A percentile compares a stretch with the other conserved stretches of the same genome.
Evolutionary conservation across 2,329 filamentous ascomycete species (phyloP).

Genomic region (Pestalotiopsis sp.): DNA sequence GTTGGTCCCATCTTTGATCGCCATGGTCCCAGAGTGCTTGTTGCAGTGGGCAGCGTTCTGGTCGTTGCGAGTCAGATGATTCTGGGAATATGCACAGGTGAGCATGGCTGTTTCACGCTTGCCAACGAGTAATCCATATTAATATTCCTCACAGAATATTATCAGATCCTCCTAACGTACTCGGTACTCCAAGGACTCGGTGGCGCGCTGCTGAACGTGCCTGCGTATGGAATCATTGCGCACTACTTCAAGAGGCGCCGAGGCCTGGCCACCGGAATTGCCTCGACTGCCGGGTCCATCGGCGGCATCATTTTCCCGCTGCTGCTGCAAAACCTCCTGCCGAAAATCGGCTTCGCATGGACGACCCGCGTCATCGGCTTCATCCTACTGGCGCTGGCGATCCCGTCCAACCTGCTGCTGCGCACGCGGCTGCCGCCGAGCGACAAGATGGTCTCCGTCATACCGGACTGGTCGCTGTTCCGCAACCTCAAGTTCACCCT

Average conservation of each 20-base stretch:
- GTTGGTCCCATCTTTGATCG: slow-evolving; percentile 52
- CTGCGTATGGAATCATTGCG: slow-evolving; percentile 15
- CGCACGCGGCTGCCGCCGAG: slow-evolving; percentile 56
- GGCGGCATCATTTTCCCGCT: slow-evolving; percentile 69
- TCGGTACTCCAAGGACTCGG: slow-evolving; percentile 15
- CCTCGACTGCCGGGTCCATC: slow-evolving; percentile 71
- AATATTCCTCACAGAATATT: slow-evolving; percentile 11
- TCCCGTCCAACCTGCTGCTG: slow-evolving; percentile 50
- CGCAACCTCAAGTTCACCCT: slow-evolving; percentile 60
- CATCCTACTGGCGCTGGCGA: slow-evolving; percentile 48
- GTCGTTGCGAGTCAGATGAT: slow-evolving; percentile 15
- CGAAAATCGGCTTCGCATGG: slow-evolving; percentile 50
- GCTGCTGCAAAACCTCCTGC: slow-evolving; percentile 47
- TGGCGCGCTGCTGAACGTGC: slow-evolving; percentile 16
- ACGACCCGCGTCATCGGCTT: slow-evolving; percentile 52
- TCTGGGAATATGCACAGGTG: slow-evolving; percentile 14
- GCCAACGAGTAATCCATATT: not conserved
- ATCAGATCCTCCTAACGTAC: slow-evolving; percentile 17
- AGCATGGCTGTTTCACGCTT: not conserved
- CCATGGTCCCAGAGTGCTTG: slow-evolving; percentile 9
- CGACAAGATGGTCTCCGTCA: slow-evolving; percentile 43
- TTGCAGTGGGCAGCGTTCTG: slow-evolving; percentile 6
- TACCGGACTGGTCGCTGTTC: slow-evolving; percentile 66
- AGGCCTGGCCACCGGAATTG: slow-evolving; percentile 79
- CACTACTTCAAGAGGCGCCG: slow-evolving; percentile 79